Conservation (phyloP, 257 asterid genomes). For the Scutellaria baicalensis region DNA sequence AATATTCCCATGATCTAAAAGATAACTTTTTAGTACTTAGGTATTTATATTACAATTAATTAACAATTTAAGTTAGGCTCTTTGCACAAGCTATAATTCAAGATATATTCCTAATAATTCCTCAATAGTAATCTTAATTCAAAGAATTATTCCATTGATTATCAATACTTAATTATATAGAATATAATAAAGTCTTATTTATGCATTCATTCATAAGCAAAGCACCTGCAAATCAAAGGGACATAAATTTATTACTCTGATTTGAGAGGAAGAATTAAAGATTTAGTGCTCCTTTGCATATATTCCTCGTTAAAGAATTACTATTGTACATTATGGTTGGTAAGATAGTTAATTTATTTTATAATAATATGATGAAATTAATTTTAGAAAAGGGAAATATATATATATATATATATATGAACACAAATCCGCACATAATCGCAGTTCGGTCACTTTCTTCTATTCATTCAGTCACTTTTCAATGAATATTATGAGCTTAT, state of each 20-base stretch:
- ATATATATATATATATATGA: too few species aligned
- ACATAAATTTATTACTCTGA: not conserved
- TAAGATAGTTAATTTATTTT: too few species aligned
- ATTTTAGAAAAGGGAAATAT: too few species aligned
- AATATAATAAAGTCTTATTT: not conserved
- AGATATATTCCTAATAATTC: conserved; percentile 5
- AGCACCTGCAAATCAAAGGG: not conserved
- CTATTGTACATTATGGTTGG: too few species aligned
- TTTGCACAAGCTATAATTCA: conserved; percentile 4
- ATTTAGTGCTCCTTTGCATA: conserved; percentile 14
- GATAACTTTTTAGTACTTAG: not conserved
- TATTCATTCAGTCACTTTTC: too few species aligned
- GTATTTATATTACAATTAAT: not conserved
- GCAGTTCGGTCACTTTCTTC: too few species aligned
- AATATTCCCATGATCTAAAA: conserved; percentile 21
- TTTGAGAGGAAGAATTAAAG: conserved; percentile 1
- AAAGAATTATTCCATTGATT: conserved; percentile 9
- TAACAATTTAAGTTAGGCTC: conserved; percentile 17
- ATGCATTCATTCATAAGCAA: too few species aligned
- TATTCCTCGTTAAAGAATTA: conserved; percentile 7
- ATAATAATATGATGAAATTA: too few species aligned
- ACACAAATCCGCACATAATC: too few species aligned
- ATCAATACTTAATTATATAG: not conserved
- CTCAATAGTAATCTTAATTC: not conserved
- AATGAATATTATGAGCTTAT: too few species aligned